Evolutionary conservation across 164 flowering plant species (phyloP), one percentile per base, ranked within the genome.

Genomic region (Santalum album): DNA sequence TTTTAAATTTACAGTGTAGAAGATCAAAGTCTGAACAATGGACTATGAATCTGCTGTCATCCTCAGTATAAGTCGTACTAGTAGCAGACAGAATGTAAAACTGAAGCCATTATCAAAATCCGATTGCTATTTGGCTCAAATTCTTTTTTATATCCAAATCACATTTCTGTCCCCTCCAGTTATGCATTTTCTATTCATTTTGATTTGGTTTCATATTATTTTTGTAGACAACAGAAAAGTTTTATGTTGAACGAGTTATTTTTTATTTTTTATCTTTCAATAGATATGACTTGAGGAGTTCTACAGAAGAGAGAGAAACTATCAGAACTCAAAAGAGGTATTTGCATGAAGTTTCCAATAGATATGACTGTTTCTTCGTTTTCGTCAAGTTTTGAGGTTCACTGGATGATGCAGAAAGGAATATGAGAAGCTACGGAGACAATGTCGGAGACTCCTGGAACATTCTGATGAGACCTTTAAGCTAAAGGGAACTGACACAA

Each of bases 401-500:
- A 3, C 34, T 29, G 6, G 4, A 3, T 29, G 9, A 29, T 69
- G 65, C 84, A 83, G 90, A 56, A 81, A 79, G 69, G 75, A 81
- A 64, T 83, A 83, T 62, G 84, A 77, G 59, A 83, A 69, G 49
- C 62, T 83, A 1, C 73, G 86, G 32, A 73, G 76, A 61, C 72
- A 67, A 56, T 78, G 86, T 53, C 73, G 76, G 32, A 59, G 62
- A 36, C 71, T 74, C 25, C 57, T 72, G 14, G 72, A 63, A 53
- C 66, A 44, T 18, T 54, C 51, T 54, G 57, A 25, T 40, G 67
- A 67, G 40, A 66, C 49, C 56, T 49, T 29, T 25, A 63, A 61
- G 49, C 25, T 45, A 51, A 69, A 56, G 42, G 72, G 62, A 36
- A 43, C 26, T 57, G 62, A 58, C 39, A 69, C 34, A 63, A 58